A percentile compares a stretch with the other conserved stretches of the same genome.
Conservation (phyloP, 805 yeast genomes). For the Lipomyces mesembrius region DNA sequence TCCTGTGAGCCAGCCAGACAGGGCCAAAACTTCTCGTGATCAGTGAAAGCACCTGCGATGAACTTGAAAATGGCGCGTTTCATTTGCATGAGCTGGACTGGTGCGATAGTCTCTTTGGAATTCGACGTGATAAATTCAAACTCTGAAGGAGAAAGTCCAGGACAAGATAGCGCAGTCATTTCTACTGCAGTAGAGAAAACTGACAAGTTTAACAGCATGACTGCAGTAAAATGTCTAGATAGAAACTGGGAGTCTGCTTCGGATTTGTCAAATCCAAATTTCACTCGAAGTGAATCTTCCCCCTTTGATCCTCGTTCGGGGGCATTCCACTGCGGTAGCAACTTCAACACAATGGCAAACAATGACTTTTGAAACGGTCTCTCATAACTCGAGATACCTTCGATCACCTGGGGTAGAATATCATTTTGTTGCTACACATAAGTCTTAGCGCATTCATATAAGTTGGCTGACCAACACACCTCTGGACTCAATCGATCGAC, state of each 20-base stretch:
- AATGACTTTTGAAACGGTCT: conserved; percentile 57
- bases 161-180: conserved; percentile 47
- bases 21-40: conserved; percentile 51
- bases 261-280: conserved; percentile 48
- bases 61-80: conserved; percentile 53
- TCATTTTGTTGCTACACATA: conserved; percentile 39
- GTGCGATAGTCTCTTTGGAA: conserved; percentile 66
- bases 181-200: conserved; percentile 13
- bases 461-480: conserved; percentile 31
- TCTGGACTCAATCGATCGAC: conserved; percentile 56
- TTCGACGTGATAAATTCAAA: conserved; percentile 66
- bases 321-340: conserved; percentile 55
- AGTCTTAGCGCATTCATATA: background rate
- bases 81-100: conserved; percentile 52
- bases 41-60: conserved; percentile 51
- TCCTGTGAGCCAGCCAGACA: conserved; percentile 69
- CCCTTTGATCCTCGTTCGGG: conserved; percentile 56
- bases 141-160: conserved; percentile 66
- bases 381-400: conserved; percentile 52
- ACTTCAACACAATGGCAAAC: conserved; percentile 63
- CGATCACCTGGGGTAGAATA: conserved; percentile 55
- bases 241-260: conserved; percentile 54
- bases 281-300: conserved; percentile 46
- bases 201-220: conserved; percentile 62
- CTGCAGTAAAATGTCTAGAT: conserved; percentile 55